Base-by-base conservation (phyloP, 2,329 filamentous ascomycete genomes). In the Berkeleyomyces basicola region DNA sequence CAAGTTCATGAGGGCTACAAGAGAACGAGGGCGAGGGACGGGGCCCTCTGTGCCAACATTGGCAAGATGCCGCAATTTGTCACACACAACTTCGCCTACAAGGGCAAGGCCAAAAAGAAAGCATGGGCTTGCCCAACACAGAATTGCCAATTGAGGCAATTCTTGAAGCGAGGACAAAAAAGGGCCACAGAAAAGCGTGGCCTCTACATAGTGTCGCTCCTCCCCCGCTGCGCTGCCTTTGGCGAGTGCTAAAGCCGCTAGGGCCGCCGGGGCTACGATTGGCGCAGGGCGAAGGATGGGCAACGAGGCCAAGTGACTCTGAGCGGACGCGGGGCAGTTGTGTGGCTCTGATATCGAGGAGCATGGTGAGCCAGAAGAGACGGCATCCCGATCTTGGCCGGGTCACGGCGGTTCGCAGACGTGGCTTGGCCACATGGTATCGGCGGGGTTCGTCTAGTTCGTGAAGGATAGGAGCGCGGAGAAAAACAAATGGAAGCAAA, bases 121-220 rank as follows among this genome's bases (percentile, higher is more conserved):
- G 23, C 49, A n/a, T 16, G 49, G 23, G 23, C 33, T 33, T 14
- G 31, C 49, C 23, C 31, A 53, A 37, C 49, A 6, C 33, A 14
- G 33, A 53, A 53, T 53, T 53, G 31, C 49, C 49, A n/a, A 53
- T 53, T 53, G 49, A 53, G 49, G 49, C 49, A 53, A 53, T 53
- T 53, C 37, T 36, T 11, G 23, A 53, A 53, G 33, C 9, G 23
- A 36, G 33, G 3, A 53, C 23, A 36, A n/a, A 5, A 53, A n/a
- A 37, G 49, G 31, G n/a, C 7, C 10, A 7, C 14, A 36, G 14
- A 53, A 37, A 53, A 53, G 9, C 33, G 49, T 14, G 14, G 14
- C 49, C 49, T 37, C 49, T 53, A 6, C n/a, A 49, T 49, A 23
- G 46, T 23, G 46, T 4, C 31, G n/a, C 10, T 49, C 46, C n/a